Base-by-base conservation (phyloP, 2,329 filamentous ascomycete species). In the Diaporthe amygdali region DNA sequence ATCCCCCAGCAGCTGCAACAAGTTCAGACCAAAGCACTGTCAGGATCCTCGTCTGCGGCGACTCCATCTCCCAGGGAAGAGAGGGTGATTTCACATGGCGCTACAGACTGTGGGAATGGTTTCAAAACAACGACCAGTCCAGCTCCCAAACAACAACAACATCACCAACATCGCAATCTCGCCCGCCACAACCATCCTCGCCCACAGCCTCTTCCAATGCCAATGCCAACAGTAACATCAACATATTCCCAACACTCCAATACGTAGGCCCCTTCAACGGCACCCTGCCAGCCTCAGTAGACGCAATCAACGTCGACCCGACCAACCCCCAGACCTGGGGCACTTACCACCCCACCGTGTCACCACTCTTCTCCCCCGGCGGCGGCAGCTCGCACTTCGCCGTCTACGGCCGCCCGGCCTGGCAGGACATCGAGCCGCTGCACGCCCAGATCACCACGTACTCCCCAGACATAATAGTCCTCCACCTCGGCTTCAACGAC, bases 71-170 rank as follows among this genome's bases (percentile, higher is more conserved):
- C 3, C 80, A 82, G 39, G 82, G 82, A 15, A 73, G 72, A 30
- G 81, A 84, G 69, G 82, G 80, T 37, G 82, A 84, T 72, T 82
- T 77, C 66, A 84, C 82, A 12, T 84, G 83, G 83, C 78, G 83
- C 10, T 85, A 81, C 64, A 78, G 82, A 5, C 73, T 85, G 15
- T 83, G 79, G 78, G 69, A 84, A 59, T 85, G 82, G 82, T 77
- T 84, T 64, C 72, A 72, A 2, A 47, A 61, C 17, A 71, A 79
- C 30, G 25, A n/a, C 4, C 22, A 51, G 30, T 49, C 44, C 51
- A 25, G 47, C 5, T 7, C 66, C 34, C 39, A 46, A 5, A 30
- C 63, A 27, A 34, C 30, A 5, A 27, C 54, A 25, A 44, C 56
- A 20, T 46, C 56, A 22, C n/a, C 41, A 47, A 17, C 44, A 25